These are phyloP conservation scores for Microthlaspi erraticum DNA, from an alignment of 345 rosid genomes.

Conservation along the genomic window DNA sequence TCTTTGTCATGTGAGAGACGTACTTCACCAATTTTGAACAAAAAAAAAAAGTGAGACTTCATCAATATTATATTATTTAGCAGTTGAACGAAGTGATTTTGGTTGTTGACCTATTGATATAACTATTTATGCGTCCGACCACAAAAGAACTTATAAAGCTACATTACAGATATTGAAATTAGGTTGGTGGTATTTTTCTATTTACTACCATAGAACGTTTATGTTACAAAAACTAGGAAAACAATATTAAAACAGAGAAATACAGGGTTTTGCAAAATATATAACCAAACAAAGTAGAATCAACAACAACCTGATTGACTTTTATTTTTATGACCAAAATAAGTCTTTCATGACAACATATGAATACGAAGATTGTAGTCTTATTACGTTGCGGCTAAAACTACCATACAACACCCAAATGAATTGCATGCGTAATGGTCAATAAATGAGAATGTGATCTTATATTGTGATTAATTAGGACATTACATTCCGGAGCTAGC, in stretches of 20 bases:
- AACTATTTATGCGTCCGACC: too few relatives aligned
- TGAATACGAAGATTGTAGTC: constrained; percentile 13
- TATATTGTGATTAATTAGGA: constrained; percentile 47
- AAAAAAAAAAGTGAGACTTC: too few relatives aligned
- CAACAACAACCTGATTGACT: constrained; percentile 39
- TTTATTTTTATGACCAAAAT: constrained; percentile 24
- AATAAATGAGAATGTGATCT: constrained; percentile 9
- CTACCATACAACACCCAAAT: constrained; percentile 13
- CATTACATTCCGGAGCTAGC: constrained; percentile 90
- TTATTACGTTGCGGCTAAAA: constrained; percentile 35
- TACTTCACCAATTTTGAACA: too few relatives aligned
- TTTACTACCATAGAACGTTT: not conserved
- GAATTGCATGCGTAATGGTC: constrained; percentile 14
- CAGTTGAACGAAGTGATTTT: constrained; percentile 34
- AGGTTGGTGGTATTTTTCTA: not conserved
- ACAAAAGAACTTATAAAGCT: too few relatives aligned
- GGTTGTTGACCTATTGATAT: too few relatives aligned
- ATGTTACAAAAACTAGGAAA: not conserved
- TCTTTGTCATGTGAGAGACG: constrained; percentile 16
- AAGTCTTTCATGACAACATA: constrained; percentile 15
- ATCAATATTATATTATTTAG: not conserved
- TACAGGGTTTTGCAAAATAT: not conserved
- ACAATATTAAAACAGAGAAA: not conserved
- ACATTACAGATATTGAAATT: too few relatives aligned
- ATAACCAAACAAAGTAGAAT: not conserved